These are phyloP conservation scores for Backusella liffmaniae DNA, from an alignment of 192 early-diverging fungal species.

Conservation along the genomic window DNA sequence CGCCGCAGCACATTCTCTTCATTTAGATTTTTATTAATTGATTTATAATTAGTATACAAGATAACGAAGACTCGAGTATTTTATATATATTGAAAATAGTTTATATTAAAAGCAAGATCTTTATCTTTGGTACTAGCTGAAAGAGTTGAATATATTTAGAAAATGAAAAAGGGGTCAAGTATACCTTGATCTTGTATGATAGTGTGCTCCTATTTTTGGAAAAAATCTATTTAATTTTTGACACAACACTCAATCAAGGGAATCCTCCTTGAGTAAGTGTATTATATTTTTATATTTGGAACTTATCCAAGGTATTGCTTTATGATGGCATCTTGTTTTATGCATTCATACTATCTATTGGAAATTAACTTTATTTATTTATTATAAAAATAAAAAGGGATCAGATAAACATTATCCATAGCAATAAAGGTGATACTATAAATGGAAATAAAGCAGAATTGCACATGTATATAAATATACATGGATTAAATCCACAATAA, in stretches of 20 bases:
- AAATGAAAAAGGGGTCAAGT: neutral
- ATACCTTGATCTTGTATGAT: neutral
- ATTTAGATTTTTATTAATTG: too few relatives aligned
- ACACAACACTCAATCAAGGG: neutral
- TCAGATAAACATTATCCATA: neutral
- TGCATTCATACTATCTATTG: neutral
- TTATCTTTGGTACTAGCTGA: neutral
- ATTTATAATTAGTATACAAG: too few relatives aligned
- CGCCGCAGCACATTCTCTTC: neutral
- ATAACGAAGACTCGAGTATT: too few relatives aligned
- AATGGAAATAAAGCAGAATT: neutral
- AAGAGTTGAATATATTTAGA: neutral
- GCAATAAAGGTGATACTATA: neutral
- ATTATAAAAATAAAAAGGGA: neutral
- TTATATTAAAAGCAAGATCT: too few relatives aligned
- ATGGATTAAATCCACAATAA: neutral
- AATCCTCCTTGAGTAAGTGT: neutral
- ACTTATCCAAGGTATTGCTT: neutral
- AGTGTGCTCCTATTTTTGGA: neutral
- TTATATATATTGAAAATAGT: too few relatives aligned
- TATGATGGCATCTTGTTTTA: too few relatives aligned
- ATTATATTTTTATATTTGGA: neutral
- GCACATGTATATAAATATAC: neutral
- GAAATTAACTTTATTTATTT: neutral
- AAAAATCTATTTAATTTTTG: slow-evolving; percentile 6